These are phyloP conservation scores for Chimonanthus praecox DNA, from an alignment of 164 flowering plant species.

Conservation along the genomic window DNA sequence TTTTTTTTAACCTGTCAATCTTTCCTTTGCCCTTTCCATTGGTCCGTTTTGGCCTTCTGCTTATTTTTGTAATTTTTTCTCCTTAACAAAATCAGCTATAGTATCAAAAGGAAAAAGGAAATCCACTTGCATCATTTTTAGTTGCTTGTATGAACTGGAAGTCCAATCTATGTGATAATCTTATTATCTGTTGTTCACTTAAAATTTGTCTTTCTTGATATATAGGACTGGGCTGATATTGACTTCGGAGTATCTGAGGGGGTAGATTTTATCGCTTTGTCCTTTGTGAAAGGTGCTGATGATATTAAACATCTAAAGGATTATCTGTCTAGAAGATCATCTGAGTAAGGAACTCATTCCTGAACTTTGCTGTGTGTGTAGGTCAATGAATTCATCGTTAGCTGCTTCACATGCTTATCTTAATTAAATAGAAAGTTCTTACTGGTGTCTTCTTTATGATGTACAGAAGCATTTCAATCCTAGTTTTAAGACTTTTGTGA, in stretches of 20 bases:
- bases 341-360: slow-evolving; percentile 41
- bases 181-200: background rate
- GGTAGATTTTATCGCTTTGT: slow-evolving; percentile 76
- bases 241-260: slow-evolving; percentile 85
- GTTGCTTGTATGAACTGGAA: too few species aligned
- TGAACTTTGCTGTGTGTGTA: background rate
- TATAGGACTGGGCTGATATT: slow-evolving; percentile 85
- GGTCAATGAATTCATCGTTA: background rate
- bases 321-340: slow-evolving; percentile 50
- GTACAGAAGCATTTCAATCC: background rate
- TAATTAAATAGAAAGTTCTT: background rate
- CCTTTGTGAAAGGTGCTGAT: slow-evolving; percentile 69
- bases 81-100: too few species aligned
- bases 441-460: background rate
- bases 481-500: background rate
- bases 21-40: too few species aligned
- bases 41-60: too few species aligned
- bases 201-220: slow-evolving; percentile 9
- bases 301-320: slow-evolving; percentile 53
- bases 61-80: too few species aligned
- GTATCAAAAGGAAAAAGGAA: too few species aligned
- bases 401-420: background rate
- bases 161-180: too few species aligned
- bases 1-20: too few species aligned
- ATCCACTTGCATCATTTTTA: too few species aligned